Evolutionary conservation across 164 flowering plant genomes (phyloP).

Genomic region (Pachysandra terminalis): DNA sequence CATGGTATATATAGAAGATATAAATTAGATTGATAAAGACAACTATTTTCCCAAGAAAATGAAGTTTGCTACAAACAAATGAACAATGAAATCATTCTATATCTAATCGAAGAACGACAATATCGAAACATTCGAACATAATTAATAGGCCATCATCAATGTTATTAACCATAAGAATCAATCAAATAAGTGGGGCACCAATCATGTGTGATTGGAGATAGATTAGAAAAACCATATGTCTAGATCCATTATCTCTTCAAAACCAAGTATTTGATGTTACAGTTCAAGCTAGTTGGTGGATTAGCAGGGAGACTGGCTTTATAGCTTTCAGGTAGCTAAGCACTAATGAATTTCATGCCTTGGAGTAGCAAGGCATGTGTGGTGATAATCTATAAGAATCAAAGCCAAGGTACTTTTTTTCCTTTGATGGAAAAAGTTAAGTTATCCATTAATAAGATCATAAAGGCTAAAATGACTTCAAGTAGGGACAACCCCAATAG

Average conservation of each 20-base stretch:
- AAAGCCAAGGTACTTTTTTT: neutral
- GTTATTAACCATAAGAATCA: too few species aligned
- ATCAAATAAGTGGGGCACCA: too few species aligned
- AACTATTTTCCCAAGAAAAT: too few species aligned
- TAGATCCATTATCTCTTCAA: neutral
- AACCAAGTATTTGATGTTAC: neutral
- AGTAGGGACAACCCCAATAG: slow-evolving; percentile 1
- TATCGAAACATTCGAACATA: too few species aligned
- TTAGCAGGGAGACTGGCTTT: neutral
- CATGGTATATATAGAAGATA: too few species aligned
- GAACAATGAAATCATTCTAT: too few species aligned
- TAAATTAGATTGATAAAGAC: too few species aligned
- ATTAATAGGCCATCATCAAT: too few species aligned
- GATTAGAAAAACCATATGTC: neutral
- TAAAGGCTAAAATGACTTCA: neutral
- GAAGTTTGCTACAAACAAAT: too few species aligned
- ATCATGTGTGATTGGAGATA: too few species aligned
- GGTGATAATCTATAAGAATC: neutral
- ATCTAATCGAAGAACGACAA: too few species aligned
- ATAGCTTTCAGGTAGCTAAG: neutral
- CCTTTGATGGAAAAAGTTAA: too few species aligned
- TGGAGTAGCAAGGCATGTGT: neutral
- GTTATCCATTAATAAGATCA: neutral
- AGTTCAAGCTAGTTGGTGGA: neutral
- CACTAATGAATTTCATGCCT: neutral